Evolutionary conservation across 2,329 filamentous ascomycete species (phyloP).

Genomic region (Neonectria hederae): DNA sequence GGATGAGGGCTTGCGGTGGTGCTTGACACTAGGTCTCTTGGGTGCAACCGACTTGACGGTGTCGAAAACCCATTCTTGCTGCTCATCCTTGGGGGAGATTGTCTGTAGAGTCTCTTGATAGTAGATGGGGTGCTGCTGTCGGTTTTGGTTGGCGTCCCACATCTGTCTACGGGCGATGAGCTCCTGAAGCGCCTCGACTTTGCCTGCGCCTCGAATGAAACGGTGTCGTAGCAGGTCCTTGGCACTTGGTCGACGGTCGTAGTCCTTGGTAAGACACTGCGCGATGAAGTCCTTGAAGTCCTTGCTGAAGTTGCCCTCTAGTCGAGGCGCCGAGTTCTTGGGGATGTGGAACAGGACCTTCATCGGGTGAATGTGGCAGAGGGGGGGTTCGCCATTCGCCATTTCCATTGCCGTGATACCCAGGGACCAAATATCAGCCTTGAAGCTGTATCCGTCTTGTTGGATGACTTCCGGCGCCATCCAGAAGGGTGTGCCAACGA

Average conservation of each 20-base stretch:
- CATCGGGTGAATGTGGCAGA: constrained; percentile 89
- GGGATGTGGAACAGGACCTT: constrained; percentile 93
- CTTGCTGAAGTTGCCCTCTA: constrained; percentile 87
- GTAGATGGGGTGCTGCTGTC: constrained; percentile 78
- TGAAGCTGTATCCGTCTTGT: constrained; percentile 84
- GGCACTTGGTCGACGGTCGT: constrained; percentile 83
- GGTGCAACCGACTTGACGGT: constrained; percentile 79
- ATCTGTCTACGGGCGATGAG: constrained; percentile 84
- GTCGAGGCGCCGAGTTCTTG: constrained; percentile 82
- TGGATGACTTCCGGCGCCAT: constrained; percentile 97
- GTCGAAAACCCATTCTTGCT: constrained; percentile 95
- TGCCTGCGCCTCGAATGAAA: constrained; percentile 88
- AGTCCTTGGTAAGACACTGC: constrained; percentile 91
- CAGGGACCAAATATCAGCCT: constrained; percentile 92
- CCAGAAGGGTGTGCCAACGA: constrained; percentile 97
- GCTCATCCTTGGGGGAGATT: constrained; percentile 71
- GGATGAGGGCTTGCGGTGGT: constrained; percentile 65
- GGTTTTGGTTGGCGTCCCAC: constrained; percentile 78
- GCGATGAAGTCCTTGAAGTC: constrained; percentile 96
- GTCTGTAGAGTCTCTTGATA: constrained; percentile 92
- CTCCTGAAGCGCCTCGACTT: constrained; percentile 87
- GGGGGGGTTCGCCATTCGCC: constrained; percentile 87
- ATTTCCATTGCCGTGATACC: constrained; percentile 93
- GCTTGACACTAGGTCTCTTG: constrained; percentile 62
- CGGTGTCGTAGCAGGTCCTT: constrained; percentile 88